Conservation (phyloP, 2,329 filamentous ascomycete genomes). For the Cytospora chrysosperma region DNA sequence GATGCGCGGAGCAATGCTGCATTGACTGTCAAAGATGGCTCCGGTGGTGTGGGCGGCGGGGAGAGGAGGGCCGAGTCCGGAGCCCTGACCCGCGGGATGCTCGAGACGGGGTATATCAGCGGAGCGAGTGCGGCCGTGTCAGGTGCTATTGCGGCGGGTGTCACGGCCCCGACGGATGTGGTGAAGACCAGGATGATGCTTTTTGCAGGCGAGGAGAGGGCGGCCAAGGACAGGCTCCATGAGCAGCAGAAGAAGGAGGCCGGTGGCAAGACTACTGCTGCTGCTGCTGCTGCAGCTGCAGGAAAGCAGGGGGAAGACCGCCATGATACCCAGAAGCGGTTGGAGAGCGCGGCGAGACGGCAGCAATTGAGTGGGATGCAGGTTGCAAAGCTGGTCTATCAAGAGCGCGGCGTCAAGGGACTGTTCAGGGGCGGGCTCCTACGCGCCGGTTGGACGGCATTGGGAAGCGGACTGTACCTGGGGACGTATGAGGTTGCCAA, state of each 20-base stretch:
- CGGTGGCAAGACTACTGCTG: constrained; percentile 24
- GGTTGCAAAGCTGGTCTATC: constrained; percentile 65
- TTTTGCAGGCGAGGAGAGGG: constrained; percentile 45
- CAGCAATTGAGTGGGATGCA: constrained; percentile 47
- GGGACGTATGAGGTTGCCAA: constrained; percentile 83
- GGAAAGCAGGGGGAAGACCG: not conserved
- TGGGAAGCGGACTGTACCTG: constrained; percentile 81
- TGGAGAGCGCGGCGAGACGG: constrained; percentile 33
- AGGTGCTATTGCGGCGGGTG: constrained; percentile 70
- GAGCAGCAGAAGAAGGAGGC: not conserved
- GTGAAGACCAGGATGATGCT: constrained; percentile 91
- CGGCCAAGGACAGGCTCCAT: constrained; percentile 10
- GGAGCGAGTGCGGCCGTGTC: constrained; percentile 71
- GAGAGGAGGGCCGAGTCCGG: constrained; percentile 17
- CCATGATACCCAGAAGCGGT: constrained; percentile 29
- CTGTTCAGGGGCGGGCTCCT: constrained; percentile 75
- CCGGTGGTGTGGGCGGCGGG: constrained; percentile 37
- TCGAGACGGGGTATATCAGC: constrained; percentile 70
- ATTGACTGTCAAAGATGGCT: constrained; percentile 14
- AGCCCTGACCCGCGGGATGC: constrained; percentile 38
- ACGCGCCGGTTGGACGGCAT: constrained; percentile 74
- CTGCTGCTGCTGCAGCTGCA: constrained; percentile 22
- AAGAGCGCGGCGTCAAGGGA: constrained; percentile 67
- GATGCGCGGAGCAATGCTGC: constrained; percentile 30
- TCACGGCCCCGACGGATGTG: constrained; percentile 89